phyloP scores from a whole-genome alignment of 208 protist species.

The Leishmania tropica region DNA sequence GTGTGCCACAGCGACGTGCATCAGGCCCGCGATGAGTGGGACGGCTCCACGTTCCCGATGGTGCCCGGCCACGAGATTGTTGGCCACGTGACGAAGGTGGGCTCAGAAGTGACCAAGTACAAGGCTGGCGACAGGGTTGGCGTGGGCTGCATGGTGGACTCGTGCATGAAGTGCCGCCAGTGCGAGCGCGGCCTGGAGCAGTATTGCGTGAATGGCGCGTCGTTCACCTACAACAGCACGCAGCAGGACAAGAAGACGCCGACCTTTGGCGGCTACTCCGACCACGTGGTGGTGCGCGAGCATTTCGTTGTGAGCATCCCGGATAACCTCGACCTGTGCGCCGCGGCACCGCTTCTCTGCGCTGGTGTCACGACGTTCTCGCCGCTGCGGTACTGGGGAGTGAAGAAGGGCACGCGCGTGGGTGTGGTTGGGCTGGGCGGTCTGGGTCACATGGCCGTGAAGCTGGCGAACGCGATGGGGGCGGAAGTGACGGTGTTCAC shows the following conservation, averaged over 20 bases:
- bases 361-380: slow-evolving; percentile 91
- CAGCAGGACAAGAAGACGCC: slow-evolving; percentile 40
- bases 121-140: slow-evolving; percentile 85
- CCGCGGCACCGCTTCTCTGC: slow-evolving; percentile 85
- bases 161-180: slow-evolving; percentile 65
- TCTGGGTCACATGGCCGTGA: slow-evolving; percentile 91
- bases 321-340: slow-evolving; percentile 50
- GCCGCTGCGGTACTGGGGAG: slow-evolving; percentile 69
- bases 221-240: slow-evolving; percentile 62
- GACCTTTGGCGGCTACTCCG: slow-evolving; percentile 69
- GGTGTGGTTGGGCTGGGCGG: slow-evolving; percentile 88
- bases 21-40: slow-evolving; percentile 78
- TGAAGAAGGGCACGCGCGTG: slow-evolving; percentile 62
- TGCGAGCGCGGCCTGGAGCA: slow-evolving; percentile 76
- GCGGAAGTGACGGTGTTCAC: slow-evolving; percentile 87
- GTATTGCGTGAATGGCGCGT: slow-evolving; percentile 63
- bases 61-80: slow-evolving; percentile 88
- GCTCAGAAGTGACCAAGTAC: slow-evolving; percentile 68
- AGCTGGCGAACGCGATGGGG: slow-evolving; percentile 85
- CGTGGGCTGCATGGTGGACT: slow-evolving; percentile 91
- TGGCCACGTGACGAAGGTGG: slow-evolving; percentile 70
- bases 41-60: slow-evolving; percentile 59
- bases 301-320: slow-evolving; percentile 78
- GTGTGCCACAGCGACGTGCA: slow-evolving; percentile 89
- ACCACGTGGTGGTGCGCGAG: slow-evolving; percentile 71